phyloP scores from a whole-genome alignment of 768 basidiomycete genomes.

The Lactifluus hygrophoroides region DNA sequence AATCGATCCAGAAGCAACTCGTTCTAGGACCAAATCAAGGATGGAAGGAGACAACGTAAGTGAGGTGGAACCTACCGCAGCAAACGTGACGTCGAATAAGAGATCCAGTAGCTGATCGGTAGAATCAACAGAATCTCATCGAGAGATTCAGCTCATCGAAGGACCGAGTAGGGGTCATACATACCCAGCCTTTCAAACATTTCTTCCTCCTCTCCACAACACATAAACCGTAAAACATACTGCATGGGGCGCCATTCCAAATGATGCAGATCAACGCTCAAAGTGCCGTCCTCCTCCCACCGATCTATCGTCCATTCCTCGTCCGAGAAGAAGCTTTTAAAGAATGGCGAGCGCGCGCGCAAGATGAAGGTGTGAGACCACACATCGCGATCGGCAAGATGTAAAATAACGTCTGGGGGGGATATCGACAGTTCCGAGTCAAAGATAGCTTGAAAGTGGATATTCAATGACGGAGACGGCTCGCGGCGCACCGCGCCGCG shows the following conservation, averaged over 20 bases:
- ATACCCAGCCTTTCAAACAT: slow-evolving; percentile 67
- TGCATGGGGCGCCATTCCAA: slow-evolving; percentile 65
- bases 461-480: slow-evolving; percentile 39
- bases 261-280: slow-evolving; percentile 66
- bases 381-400: slow-evolving; percentile 58
- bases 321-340: slow-evolving; percentile 76
- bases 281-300: slow-evolving; percentile 39
- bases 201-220: slow-evolving; percentile 56
- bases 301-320: slow-evolving; percentile 69
- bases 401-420: slow-evolving; percentile 61
- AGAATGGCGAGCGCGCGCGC: slow-evolving; percentile 77
- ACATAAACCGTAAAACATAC: slow-evolving; percentile 68
- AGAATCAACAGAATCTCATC: slow-evolving; percentile 50
- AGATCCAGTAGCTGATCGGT: slow-evolving; percentile 78
- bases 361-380: slow-evolving; percentile 65
- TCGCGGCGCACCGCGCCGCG: slow-evolving; percentile 51
- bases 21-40: slow-evolving; percentile 39
- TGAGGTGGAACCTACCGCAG: slow-evolving; percentile 48
- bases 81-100: slow-evolving; percentile 78
- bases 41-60: not conserved
- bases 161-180: slow-evolving; percentile 21
- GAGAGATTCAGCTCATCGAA: not conserved
- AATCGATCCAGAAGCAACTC: slow-evolving; percentile 85
- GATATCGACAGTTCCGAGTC: slow-evolving; percentile 26
- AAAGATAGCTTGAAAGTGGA: slow-evolving; percentile 47